phyloP scores from a whole-genome alignment of 768 basidiomycete genomes.

The Mycena haematopus region DNA sequence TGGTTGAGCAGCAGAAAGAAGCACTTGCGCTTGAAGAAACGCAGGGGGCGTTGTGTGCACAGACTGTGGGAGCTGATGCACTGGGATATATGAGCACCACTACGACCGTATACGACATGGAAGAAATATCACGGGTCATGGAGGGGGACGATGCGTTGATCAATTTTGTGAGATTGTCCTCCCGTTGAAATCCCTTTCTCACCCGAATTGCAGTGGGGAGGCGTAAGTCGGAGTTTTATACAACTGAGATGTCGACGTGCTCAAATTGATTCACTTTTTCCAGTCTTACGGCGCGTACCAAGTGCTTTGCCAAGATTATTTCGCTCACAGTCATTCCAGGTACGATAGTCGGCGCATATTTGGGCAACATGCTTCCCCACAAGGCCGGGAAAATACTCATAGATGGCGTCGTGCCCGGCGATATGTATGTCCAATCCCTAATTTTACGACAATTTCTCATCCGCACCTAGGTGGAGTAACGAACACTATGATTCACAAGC shows the following conservation, averaged over 20 bases:
- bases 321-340: constrained; percentile 3
- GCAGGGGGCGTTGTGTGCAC: constrained; percentile 17
- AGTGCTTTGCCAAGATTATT: neutral
- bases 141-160: constrained; percentile 23
- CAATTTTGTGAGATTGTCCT: constrained; percentile 21
- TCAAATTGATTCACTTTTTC: neutral
- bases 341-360: constrained; percentile 24
- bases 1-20: constrained; percentile 31
- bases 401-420: constrained; percentile 25
- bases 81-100: constrained; percentile 30
- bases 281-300: constrained; percentile 24
- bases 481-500: constrained; percentile 25
- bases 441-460: neutral
- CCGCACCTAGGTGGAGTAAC: constrained; percentile 21
- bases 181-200: neutral
- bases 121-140: constrained; percentile 25
- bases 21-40: constrained; percentile 27
- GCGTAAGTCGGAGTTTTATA: neutral
- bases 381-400: constrained; percentile 29
- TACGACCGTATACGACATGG: constrained; percentile 28
- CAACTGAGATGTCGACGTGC: neutral
- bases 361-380: constrained; percentile 29
- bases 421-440: constrained; percentile 7
- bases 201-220: constrained; percentile 17
- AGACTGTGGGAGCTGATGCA: constrained; percentile 24